Base-by-base conservation (phyloP, 2,329 filamentous ascomycete genomes). In the Trichoderma breve region DNA sequence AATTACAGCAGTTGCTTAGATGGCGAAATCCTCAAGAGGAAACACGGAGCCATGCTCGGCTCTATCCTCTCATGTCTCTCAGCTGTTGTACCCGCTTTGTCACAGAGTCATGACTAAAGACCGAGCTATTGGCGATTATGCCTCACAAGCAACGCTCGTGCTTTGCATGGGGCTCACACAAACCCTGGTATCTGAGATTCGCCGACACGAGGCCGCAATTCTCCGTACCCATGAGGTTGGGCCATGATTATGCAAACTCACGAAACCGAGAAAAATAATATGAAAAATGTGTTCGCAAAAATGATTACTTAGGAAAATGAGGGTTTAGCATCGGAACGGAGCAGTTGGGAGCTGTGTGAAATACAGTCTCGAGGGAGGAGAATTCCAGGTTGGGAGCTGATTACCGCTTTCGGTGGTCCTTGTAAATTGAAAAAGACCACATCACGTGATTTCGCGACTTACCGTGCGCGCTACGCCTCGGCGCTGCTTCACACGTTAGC, bases 391-490 rank as follows among this genome's bases (percentile, higher is more conserved):
- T 18, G 36, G 4, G 34, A 64, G 51, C 53, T 67, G n/a, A 36
- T 39, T 55, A 32, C 32, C 47, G 32, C 24, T 39, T 55, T 70
- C 5, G 60, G 68, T 6, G 6, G 24, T 21, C 18, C 21, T 30
- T 18, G 30, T 51, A 36, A 26, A 36, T 32, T 9, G 36, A 51
- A 63, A 53, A 14, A 2, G 4, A 8, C 6, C 12, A 18, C 1
- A 24, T 74, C 73, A 74, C 74, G 74, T 75, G 74, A 67, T 21
- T 39, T 53, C 71, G 70, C 62, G 72, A 69, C n/a, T 61, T n/a
- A 28, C 71, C 30, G 43, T n/a, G 39, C 57, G 43, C 67, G 67
- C 28, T 53, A 2, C 21, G n/a, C 11, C 30, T 12, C 14, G 14
- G 6, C 1, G 14, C 18, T 8, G 57, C 21, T 58, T 47, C 43